These are phyloP conservation scores for Gypsophila paniculata DNA, from an alignment of 179 eudicot species.

Conservation along the genomic window DNA sequence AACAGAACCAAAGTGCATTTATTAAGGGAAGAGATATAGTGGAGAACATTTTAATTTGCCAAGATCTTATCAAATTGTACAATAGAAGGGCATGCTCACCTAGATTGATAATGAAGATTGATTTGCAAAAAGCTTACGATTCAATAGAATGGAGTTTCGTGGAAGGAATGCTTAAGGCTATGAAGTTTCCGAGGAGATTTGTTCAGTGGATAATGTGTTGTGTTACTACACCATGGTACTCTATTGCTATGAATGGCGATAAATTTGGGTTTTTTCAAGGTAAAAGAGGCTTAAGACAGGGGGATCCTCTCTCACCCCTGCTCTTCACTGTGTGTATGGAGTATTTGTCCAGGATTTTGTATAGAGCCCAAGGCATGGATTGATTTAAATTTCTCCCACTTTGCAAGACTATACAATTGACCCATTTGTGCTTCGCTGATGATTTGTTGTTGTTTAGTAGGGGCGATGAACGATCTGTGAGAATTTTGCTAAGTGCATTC, in stretches of 20 bases:
- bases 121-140: not conserved
- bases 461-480: not conserved
- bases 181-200: not conserved
- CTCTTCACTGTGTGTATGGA: too few species aligned
- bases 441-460: conserved; percentile 9
- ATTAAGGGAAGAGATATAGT: not conserved
- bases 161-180: not conserved
- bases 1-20: not conserved
- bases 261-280: too few species aligned
- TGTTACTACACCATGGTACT: not conserved
- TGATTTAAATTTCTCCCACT: not conserved
- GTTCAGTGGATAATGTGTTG: not conserved
- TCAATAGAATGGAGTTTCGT: not conserved
- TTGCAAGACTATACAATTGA: not conserved
- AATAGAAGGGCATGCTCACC: not conserved
- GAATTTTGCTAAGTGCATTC: not conserved
- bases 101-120: too few species aligned
- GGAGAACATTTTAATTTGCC: not conserved
- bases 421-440: not conserved
- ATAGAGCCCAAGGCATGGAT: not conserved
- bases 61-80: not conserved
- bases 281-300: too few species aligned
- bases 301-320: too few species aligned
- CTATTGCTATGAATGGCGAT: not conserved
- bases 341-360: not conserved